Percentiles rank a stretch among this genome's conserved stretches.
These are phyloP conservation scores for Pulveroboletus sp. DNA, from an alignment of 768 basidiomycete species.

Conservation along the genomic window DNA sequence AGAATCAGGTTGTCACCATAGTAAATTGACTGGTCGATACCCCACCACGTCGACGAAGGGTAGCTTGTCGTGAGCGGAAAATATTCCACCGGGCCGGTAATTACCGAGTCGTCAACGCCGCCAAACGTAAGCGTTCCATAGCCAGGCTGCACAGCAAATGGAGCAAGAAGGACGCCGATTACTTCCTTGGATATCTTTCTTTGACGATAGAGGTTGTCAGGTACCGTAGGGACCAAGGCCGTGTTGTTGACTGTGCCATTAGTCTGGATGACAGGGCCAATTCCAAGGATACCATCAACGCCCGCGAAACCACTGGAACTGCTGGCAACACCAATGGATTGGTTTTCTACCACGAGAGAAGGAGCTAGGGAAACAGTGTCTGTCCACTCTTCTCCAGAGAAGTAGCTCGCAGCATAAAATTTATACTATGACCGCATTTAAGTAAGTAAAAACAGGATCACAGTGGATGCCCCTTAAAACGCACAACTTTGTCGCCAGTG, in stretches of 20 bases:
- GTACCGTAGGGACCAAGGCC: constrained; percentile 29
- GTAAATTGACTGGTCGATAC: constrained; percentile 19
- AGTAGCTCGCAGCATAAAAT: background rate
- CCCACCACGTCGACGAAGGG: constrained; percentile 28
- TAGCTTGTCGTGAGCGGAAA: constrained; percentile 18
- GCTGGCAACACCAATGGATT: background rate
- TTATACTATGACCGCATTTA: background rate
- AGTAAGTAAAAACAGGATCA: background rate
- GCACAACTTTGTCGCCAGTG: constrained; percentile 17
- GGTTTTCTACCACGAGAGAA: background rate
- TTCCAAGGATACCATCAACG: background rate
- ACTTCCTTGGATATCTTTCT: constrained; percentile 23
- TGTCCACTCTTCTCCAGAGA: constrained; percentile 1
- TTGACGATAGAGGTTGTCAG: constrained; percentile 31
- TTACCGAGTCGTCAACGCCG: constrained; percentile 13
- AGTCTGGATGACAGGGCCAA: background rate
- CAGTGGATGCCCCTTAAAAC: background rate
- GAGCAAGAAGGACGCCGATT: constrained; percentile 31
- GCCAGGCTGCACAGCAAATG: constrained; percentile 14
- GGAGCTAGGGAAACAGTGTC: background rate
- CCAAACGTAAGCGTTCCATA: constrained; percentile 26
- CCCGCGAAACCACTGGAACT: background rate
- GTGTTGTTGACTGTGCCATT: background rate
- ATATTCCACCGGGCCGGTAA: constrained; percentile 17
- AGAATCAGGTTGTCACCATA: background rate